These are phyloP conservation scores for Cladobotryum mycophilum DNA, from an alignment of 2,329 filamentous ascomycete genomes.

Conservation along the genomic window DNA sequence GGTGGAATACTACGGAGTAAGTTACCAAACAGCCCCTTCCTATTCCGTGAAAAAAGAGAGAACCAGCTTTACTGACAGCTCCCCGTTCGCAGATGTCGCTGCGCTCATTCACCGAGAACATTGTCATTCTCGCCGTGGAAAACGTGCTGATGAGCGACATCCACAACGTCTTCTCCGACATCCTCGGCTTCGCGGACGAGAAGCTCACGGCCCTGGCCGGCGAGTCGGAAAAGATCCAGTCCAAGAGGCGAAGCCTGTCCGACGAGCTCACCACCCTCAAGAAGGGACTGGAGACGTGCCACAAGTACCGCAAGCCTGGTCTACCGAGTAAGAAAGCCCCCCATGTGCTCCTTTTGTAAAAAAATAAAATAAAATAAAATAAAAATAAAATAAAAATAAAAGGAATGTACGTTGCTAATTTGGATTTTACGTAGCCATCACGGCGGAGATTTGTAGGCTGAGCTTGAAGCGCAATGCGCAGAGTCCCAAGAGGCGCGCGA, in stretches of 20 bases:
- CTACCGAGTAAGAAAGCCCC: too few species aligned
- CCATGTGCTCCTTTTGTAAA: too few species aligned
- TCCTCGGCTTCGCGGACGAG: too few species aligned
- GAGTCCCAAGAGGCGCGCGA: too few species aligned
- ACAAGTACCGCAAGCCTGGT: background rate
- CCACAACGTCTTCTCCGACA: slow-evolving; percentile 1
- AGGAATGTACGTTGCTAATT: too few species aligned
- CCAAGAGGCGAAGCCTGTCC: background rate
- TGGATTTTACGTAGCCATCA: too few species aligned
- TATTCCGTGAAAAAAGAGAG: background rate
- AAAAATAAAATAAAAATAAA: too few species aligned
- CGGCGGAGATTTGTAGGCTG: too few species aligned
- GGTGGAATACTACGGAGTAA: slow-evolving; percentile 5
- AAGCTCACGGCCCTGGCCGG: background rate
- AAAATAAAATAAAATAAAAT: too few species aligned
- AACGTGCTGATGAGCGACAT: background rate
- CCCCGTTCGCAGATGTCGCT: background rate
- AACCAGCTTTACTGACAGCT: background rate
- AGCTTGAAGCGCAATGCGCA: too few species aligned
- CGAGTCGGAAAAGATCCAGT: background rate
- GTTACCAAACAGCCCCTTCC: background rate
- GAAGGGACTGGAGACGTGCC: slow-evolving; percentile 1
- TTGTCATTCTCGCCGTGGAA: slow-evolving; percentile 4
- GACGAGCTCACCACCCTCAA: slow-evolving; percentile 1
- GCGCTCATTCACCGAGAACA: slow-evolving; percentile 5